Conservation (phyloP, 1,284 basidiomycete species). For the Cryptococcus sp. region DNA sequence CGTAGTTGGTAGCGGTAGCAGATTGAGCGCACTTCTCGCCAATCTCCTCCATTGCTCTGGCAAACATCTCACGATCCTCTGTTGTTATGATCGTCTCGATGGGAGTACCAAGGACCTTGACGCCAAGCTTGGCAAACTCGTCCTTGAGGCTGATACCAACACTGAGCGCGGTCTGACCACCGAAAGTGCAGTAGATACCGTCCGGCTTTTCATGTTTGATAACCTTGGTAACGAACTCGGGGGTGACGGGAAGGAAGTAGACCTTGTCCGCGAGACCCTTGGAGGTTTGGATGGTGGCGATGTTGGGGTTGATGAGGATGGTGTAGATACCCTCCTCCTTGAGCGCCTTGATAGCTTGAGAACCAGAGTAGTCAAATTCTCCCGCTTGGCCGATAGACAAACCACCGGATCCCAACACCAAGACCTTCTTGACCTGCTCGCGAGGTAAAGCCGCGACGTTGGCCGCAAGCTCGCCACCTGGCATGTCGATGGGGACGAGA, state of each 20-base stretch:
- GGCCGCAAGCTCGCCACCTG: conserved; percentile 81
- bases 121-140: conserved; percentile 82
- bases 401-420: conserved; percentile 97
- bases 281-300: conserved; percentile 98
- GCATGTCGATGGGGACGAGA: conserved; percentile 76
- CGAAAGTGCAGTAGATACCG: conserved; percentile 98
- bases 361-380: conserved; percentile 99
- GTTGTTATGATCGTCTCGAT: conserved; percentile 97
- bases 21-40: conserved; percentile 90
- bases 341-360: conserved; percentile 97
- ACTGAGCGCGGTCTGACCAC: conserved; percentile 95
- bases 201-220: conserved; percentile 98
- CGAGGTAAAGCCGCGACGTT: conserved; percentile 71
- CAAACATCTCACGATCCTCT: conserved; percentile 94
- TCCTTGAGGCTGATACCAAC: conserved; percentile 98
- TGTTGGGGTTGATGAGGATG: conserved; percentile 97
- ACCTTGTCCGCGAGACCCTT: conserved; percentile 98
- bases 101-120: conserved; percentile 91
- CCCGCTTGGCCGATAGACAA: conserved; percentile 97
- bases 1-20: conserved; percentile 71
- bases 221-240: conserved; percentile 96
- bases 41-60: conserved; percentile 91
- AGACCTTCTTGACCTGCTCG: conserved; percentile 81
- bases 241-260: conserved; percentile 97
- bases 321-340: conserved; percentile 99